These are phyloP conservation scores for Saussurea involucrata DNA, from an alignment of 129 eudicot species.

Conservation along the genomic window DNA sequence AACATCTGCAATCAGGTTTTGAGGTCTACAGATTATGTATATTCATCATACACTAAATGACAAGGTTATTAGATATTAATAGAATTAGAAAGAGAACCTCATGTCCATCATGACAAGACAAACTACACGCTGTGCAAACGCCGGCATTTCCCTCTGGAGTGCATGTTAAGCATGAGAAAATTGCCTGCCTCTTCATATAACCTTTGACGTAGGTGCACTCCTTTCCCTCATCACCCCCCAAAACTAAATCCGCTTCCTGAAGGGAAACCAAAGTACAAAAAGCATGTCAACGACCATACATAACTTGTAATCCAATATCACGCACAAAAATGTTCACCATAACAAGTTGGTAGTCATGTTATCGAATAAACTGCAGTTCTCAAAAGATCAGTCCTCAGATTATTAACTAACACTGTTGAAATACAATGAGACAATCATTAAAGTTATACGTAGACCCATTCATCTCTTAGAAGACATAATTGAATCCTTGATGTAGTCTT, in stretches of 20 bases:
- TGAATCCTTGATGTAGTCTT: not conserved
- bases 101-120: slow-evolving; percentile 97
- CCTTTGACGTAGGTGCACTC: slow-evolving; percentile 90
- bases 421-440: not conserved
- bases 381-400: not conserved
- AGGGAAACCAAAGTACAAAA: not conserved
- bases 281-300: not conserved
- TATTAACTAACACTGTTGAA: not conserved
- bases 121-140: slow-evolving; percentile 85
- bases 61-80: not conserved
- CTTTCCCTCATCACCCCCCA: slow-evolving; percentile 97
- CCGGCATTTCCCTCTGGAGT: slow-evolving; percentile 98
- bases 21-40: not conserved
- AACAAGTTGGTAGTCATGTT: not conserved
- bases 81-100: slow-evolving; percentile 50
- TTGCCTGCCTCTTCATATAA: slow-evolving; percentile 94
- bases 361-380: not conserved
- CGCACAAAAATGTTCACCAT: not conserved
- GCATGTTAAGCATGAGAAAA: slow-evolving; percentile 97
- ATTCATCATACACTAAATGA: not conserved
- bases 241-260: slow-evolving; percentile 93
- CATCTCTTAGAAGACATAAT: not conserved
- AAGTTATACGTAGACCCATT: not conserved
- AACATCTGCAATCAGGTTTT: not conserved
- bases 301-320: not conserved